Percentiles rank a stretch among this genome's conserved stretches.
Conservation (phyloP, 345 rosid genomes). For the Eucalyptus shirleyi region DNA sequence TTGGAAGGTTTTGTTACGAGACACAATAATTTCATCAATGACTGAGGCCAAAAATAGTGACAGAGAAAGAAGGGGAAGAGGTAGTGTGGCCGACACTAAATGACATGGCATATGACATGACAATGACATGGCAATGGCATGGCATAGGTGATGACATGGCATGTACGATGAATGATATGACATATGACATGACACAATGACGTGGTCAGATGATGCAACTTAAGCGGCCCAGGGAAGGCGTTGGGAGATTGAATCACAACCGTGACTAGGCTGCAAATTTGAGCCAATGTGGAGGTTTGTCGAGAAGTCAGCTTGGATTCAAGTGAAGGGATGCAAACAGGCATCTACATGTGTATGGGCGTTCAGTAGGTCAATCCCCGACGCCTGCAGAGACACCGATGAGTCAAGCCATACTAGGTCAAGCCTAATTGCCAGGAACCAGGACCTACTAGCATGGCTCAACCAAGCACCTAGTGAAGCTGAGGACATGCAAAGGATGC, state of each 20-base stretch:
- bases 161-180: no score
- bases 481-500: neutral
- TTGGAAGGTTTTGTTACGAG: no score
- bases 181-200: no score
- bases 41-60: no score
- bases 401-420: neutral
- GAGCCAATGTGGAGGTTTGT: neutral
- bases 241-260: neutral
- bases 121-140: no score
- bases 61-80: accelerated
- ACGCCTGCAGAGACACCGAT: neutral
- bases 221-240: neutral
- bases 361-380: neutral
- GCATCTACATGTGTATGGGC: neutral
- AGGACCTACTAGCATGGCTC: neutral
- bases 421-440: neutral
- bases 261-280: neutral
- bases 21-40: no score
- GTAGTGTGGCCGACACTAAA: no score
- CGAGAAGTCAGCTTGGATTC: neutral
- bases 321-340: neutral
- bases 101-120: no score
- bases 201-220: no score
- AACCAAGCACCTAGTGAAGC: neutral
- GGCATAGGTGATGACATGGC: no score